A percentile compares a stretch with the other conserved stretches of the same genome.
Conservation (phyloP, 1,284 basidiomycete genomes). For the Leccinum ponderosum region DNA sequence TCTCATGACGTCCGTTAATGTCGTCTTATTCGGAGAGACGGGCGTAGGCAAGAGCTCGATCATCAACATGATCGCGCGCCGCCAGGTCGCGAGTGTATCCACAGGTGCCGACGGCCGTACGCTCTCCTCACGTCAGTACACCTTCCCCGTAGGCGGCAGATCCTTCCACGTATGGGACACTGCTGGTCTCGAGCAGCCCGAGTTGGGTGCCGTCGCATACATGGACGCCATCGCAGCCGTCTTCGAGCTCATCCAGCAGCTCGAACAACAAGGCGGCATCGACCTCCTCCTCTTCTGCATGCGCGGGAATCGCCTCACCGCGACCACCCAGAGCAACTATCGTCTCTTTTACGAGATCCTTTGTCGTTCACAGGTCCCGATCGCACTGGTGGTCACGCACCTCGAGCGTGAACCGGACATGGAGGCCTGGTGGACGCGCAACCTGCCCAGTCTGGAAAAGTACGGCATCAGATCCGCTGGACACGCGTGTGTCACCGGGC, state of each 20-base stretch:
- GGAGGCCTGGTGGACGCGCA: slow-evolving; percentile 34
- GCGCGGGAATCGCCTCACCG: slow-evolving; percentile 34
- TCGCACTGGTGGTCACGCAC: slow-evolving; percentile 37
- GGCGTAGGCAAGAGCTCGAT: slow-evolving; percentile 29
- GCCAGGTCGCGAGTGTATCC: slow-evolving; percentile 17
- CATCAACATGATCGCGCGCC: slow-evolving; percentile 30
- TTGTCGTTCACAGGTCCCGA: slow-evolving; percentile 34
- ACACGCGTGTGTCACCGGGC: slow-evolving; percentile 40
- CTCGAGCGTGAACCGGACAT: slow-evolving; percentile 36
- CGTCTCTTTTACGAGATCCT: slow-evolving; percentile 35
- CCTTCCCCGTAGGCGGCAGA: slow-evolving; percentile 15
- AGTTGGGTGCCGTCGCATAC: slow-evolving; percentile 23
- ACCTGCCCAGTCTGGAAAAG: slow-evolving; percentile 17
- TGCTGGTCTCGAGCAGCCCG: slow-evolving; percentile 38
- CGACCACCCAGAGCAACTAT: slow-evolving; percentile 36
- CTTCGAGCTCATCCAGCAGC: slow-evolving; percentile 33
- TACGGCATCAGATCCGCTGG: slow-evolving; percentile 28
- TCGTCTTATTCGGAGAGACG: slow-evolving; percentile 29
- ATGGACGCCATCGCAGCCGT: slow-evolving; percentile 33
- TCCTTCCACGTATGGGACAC: slow-evolving; percentile 36
- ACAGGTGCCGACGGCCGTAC: slow-evolving; percentile 18
- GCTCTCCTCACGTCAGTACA: slow-evolving; percentile 27
- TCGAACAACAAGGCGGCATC: slow-evolving; percentile 32
- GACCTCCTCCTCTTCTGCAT: slow-evolving; percentile 40
- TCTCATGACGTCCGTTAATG: slow-evolving; percentile 24